phyloP scores from a whole-genome alignment of 2,329 filamentous ascomycete species.

The Calonectria henricotiae region DNA sequence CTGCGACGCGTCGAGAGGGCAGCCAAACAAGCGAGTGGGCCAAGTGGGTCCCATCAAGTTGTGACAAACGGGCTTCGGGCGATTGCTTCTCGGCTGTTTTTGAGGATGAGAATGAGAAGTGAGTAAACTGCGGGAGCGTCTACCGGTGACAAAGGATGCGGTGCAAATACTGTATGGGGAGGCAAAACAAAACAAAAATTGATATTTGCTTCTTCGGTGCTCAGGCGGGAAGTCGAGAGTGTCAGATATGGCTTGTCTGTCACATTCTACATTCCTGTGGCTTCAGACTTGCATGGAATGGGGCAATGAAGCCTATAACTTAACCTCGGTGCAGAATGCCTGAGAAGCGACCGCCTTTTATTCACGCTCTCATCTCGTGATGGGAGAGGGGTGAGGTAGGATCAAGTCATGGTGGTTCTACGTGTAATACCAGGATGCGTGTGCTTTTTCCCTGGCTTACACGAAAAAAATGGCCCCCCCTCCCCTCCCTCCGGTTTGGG shows the following conservation, averaged over 20 bases:
- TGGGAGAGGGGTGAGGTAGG: not conserved
- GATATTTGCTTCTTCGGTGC: not conserved
- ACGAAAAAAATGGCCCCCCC: not conserved
- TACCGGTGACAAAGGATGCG: not conserved
- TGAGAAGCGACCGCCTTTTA: not conserved
- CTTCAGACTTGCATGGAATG: not conserved
- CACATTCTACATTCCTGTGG: conserved; percentile 4
- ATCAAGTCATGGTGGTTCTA: not conserved
- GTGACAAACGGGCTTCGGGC: conserved; percentile 22
- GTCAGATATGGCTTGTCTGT: not conserved
- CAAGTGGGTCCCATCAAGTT: conserved; percentile 30
- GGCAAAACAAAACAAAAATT: not conserved
- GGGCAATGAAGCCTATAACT: not conserved
- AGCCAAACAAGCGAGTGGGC: conserved; percentile 35
- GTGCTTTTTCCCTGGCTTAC: conserved; percentile 22
- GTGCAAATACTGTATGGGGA: conserved; percentile 3
- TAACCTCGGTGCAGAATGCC: conserved; percentile 8
- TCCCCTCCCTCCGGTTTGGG: not conserved
- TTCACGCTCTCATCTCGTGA: conserved; percentile 1
- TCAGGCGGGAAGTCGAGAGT: not conserved
- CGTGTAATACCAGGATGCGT: not conserved
- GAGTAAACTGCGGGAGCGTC: not conserved
- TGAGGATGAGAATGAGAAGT: not conserved
- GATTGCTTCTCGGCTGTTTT: conserved; percentile 1
- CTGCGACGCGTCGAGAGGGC: conserved; percentile 37